Percentiles rank a stretch among this genome's conserved stretches.
These are phyloP conservation scores for Leucocoprinus sp. DNA, from an alignment of 768 basidiomycete species.

Conservation along the genomic window DNA sequence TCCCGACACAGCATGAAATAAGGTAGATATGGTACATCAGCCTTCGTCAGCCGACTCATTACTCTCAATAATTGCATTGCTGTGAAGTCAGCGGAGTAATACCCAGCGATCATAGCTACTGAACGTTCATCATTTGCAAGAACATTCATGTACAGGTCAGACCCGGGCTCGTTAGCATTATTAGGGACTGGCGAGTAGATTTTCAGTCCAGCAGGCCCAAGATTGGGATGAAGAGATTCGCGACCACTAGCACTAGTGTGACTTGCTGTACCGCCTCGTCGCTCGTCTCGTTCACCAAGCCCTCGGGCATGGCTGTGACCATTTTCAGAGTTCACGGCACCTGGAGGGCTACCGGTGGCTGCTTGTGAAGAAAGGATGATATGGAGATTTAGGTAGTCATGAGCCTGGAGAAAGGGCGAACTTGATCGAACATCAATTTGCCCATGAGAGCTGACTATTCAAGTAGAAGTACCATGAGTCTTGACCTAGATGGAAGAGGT, in stretches of 20 bases:
- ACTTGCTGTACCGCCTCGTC: slow-evolving; percentile 18
- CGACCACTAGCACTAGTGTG: slow-evolving; percentile 28
- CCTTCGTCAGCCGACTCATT: slow-evolving; percentile 68
- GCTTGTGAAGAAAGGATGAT: slow-evolving; percentile 78
- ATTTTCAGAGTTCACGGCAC: slow-evolving; percentile 18
- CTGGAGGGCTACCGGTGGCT: slow-evolving; percentile 21
- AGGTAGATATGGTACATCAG: slow-evolving; percentile 53
- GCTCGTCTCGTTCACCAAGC: background rate
- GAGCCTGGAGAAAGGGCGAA: slow-evolving; percentile 81
- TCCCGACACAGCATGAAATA: slow-evolving; percentile 81
- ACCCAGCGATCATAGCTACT: slow-evolving; percentile 31
- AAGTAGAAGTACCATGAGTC: too few species aligned
- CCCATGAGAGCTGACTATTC: slow-evolving; percentile 66
- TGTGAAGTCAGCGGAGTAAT: slow-evolving; percentile 60
- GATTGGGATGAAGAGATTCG: slow-evolving; percentile 48
- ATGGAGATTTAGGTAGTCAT: slow-evolving; percentile 76
- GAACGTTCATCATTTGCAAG: slow-evolving; percentile 21
- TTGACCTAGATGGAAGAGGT: too few species aligned
- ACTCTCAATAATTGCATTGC: slow-evolving; percentile 75
- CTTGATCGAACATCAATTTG: slow-evolving; percentile 38
- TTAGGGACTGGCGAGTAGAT: slow-evolving; percentile 42
- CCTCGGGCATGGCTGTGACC: slow-evolving; percentile 9
- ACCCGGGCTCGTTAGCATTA: slow-evolving; percentile 20
- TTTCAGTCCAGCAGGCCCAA: slow-evolving; percentile 57
- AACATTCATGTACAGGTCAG: slow-evolving; percentile 17